Conservation (phyloP, 2,329 filamentous ascomycete species). For the Scedosporium aurantiacum region DNA sequence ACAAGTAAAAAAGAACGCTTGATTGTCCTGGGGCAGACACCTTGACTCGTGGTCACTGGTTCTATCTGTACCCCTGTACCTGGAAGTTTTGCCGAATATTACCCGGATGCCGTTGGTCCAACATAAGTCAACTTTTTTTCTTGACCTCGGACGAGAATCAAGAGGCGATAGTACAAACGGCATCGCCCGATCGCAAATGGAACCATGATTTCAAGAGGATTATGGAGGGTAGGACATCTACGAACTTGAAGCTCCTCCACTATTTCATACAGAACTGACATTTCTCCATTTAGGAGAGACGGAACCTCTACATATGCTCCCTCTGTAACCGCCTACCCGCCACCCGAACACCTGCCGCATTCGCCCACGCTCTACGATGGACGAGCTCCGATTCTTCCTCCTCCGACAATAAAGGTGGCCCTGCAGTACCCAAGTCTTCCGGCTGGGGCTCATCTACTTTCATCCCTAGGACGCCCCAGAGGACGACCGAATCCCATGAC, state of each 20-base stretch:
- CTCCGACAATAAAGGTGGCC: neutral
- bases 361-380: constrained; percentile 1
- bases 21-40: neutral
- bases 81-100: neutral
- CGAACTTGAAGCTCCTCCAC: neutral
- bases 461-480: neutral
- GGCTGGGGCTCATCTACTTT: neutral
- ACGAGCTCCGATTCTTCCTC: constrained; percentile 1
- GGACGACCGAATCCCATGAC: neutral
- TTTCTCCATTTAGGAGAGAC: constrained; percentile 19
- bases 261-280: neutral
- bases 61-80: neutral
- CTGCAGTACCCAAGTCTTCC: neutral
- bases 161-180: neutral
- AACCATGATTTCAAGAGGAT: constrained; percentile 31
- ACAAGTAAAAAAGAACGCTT: neutral
- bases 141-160: neutral
- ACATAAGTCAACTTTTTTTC: neutral
- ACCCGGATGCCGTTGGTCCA: neutral
- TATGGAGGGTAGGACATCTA: constrained; percentile 24
- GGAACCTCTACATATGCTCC: constrained; percentile 29
- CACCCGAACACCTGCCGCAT: neutral
- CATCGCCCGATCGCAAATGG: constrained; percentile 1
- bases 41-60: neutral
- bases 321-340: constrained; percentile 17